phyloP scores from a whole-genome alignment of 2,329 filamentous ascomycete species.

The Sporothrix variecibatus region DNA sequence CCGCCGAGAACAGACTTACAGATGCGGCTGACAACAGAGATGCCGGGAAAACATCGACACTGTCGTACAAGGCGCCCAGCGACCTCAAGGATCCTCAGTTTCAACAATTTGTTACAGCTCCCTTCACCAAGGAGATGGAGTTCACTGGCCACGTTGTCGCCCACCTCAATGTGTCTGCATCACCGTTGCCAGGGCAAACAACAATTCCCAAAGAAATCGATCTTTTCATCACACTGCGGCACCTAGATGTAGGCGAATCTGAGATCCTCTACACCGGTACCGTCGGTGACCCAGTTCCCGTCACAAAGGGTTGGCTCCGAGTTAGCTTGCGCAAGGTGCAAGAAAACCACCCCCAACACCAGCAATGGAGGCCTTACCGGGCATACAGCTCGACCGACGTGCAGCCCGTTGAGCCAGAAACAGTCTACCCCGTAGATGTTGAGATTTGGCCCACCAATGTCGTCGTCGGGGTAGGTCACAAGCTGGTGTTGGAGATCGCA shows the following conservation, averaged over 20 bases:
- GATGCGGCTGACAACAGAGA: background rate
- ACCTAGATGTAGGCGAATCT: slow-evolving; percentile 55
- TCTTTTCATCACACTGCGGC: slow-evolving; percentile 63
- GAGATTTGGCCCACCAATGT: slow-evolving; percentile 68
- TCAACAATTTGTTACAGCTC: slow-evolving; percentile 58
- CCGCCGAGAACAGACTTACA: slow-evolving; percentile 46
- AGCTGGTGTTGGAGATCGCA: slow-evolving; percentile 53
- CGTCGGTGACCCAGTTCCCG: slow-evolving; percentile 62
- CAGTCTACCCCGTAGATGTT: slow-evolving; percentile 61
- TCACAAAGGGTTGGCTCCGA: slow-evolving; percentile 45
- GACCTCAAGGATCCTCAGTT: slow-evolving; percentile 50
- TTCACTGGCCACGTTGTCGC: slow-evolving; percentile 69
- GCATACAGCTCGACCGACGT: slow-evolving; percentile 61
- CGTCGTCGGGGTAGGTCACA: slow-evolving; percentile 51
- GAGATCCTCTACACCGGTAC: slow-evolving; percentile 68
- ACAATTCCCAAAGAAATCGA: slow-evolving; percentile 55
- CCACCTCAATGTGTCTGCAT: slow-evolving; percentile 56
- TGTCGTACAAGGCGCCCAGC: slow-evolving; percentile 62
- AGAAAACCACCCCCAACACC: slow-evolving; percentile 51
- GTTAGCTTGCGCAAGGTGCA: slow-evolving; percentile 56
- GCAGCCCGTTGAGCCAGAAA: slow-evolving; percentile 53
- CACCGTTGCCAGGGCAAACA: slow-evolving; percentile 28
- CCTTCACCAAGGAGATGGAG: slow-evolving; percentile 62
- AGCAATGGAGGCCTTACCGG: slow-evolving; percentile 56
- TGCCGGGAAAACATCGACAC: slow-evolving; percentile 19